phyloP scores from a whole-genome alignment of 2,329 filamentous ascomycete genomes.

The Fusarium concolor region DNA sequence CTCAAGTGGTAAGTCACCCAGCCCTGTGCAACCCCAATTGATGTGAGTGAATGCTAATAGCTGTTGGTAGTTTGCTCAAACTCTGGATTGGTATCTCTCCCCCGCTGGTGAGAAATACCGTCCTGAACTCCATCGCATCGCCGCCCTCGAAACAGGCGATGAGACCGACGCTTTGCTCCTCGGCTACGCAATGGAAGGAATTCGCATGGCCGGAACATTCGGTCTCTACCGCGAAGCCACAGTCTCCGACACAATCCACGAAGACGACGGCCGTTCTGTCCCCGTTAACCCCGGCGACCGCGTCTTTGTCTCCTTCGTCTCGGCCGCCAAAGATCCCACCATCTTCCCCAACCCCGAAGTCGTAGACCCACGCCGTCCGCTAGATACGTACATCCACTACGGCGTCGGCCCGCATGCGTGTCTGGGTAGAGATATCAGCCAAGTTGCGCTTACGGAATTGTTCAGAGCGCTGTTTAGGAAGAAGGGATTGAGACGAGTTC shows the following conservation, averaged over 20 bases:
- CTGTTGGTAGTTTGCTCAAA: slow-evolving; percentile 70
- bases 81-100: slow-evolving; percentile 78
- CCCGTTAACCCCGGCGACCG: slow-evolving; percentile 66
- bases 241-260: slow-evolving; percentile 56
- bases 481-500: slow-evolving; percentile 69
- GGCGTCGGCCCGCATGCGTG: slow-evolving; percentile 71
- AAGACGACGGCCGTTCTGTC: slow-evolving; percentile 65
- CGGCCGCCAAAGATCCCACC: slow-evolving; percentile 65
- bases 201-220: slow-evolving; percentile 74
- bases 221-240: slow-evolving; percentile 69
- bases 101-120: slow-evolving; percentile 66
- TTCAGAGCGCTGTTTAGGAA: slow-evolving; percentile 73
- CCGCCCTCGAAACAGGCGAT: slow-evolving; percentile 64
- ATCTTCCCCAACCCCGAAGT: slow-evolving; percentile 71
- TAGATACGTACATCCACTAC: slow-evolving; percentile 74
- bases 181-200: slow-evolving; percentile 77
- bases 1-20: slow-evolving; percentile 66
- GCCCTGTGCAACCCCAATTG: neutral
- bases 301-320: slow-evolving; percentile 71
- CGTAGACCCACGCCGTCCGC: slow-evolving; percentile 72
- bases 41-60: slow-evolving; percentile 34
- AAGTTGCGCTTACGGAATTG: slow-evolving; percentile 74
- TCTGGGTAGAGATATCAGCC: slow-evolving; percentile 69
- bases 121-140: slow-evolving; percentile 69
- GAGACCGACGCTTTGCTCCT: slow-evolving; percentile 73